Percentiles rank a stretch among this genome's conserved stretches.
Conservation (phyloP, 148 eudicot genomes). For the Salicornia ramosissima region DNA sequence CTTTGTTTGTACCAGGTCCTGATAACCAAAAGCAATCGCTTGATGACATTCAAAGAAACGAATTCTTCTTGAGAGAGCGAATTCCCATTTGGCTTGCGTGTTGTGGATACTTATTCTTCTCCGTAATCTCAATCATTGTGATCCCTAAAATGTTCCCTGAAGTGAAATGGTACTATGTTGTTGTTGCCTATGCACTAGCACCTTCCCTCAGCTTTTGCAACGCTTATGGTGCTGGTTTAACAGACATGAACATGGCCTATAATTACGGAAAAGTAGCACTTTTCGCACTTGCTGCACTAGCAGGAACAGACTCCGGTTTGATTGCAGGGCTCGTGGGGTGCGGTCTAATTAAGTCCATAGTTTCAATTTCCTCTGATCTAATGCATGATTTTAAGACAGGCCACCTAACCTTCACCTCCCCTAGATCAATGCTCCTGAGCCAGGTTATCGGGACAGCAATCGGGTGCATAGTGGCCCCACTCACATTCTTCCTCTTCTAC, state of each 20-base stretch:
- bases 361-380: conserved; percentile 66
- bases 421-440: conserved; percentile 77
- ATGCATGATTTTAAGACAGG: conserved; percentile 92
- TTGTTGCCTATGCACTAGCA: conserved; percentile 62
- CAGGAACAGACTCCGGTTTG: conserved; percentile 56
- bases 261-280: conserved; percentile 94
- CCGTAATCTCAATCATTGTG: conserved; percentile 52
- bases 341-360: conserved; percentile 78
- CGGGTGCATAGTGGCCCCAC: conserved; percentile 79
- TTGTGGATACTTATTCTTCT: conserved; percentile 51
- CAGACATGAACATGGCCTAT: conserved; percentile 91
- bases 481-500: conserved; percentile 55
- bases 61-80: conserved; percentile 51
- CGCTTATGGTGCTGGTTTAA: conserved; percentile 88
- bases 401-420: conserved; percentile 77
- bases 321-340: conserved; percentile 87
- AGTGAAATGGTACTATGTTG: conserved; percentile 75
- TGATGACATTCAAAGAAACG: conserved; percentile 55
- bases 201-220: conserved; percentile 88
- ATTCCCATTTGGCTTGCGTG: conserved; percentile 76
- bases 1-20: conserved; percentile 28
- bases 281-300: conserved; percentile 56
- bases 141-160: conserved; percentile 77
- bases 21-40: conserved; percentile 32
- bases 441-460: conserved; percentile 83